These are phyloP conservation scores for Fusarium tanahbumbuense DNA, from an alignment of 2,329 filamentous ascomycete species.

Conservation along the genomic window DNA sequence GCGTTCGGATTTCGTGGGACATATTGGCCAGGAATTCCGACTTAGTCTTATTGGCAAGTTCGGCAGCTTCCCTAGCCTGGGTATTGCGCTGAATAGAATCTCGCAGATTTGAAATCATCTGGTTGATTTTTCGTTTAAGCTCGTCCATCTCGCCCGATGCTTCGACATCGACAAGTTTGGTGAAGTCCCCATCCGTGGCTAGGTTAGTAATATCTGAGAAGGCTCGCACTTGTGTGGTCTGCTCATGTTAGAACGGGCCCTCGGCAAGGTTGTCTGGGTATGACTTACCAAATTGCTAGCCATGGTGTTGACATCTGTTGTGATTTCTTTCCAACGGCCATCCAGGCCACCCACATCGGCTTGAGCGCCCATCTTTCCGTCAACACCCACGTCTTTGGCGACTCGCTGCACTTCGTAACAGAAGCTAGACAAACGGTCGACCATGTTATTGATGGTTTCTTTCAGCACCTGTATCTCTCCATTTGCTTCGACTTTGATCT, in stretches of 20 bases:
- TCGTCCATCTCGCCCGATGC: slow-evolving; percentile 99
- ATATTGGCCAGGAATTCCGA: slow-evolving; percentile 99
- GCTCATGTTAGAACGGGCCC: slow-evolving; percentile 41
- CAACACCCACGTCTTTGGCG: slow-evolving; percentile 94
- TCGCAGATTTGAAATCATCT: slow-evolving; percentile 96
- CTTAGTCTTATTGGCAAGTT: slow-evolving; percentile 97
- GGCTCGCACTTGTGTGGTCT: slow-evolving; percentile 96
- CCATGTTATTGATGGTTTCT: slow-evolving; percentile 99
- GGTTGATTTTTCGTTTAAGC: slow-evolving; percentile 98
- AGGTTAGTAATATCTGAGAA: slow-evolving; percentile 99
- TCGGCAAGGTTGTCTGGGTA: too few relatives aligned
- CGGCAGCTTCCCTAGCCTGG: slow-evolving; percentile 92
- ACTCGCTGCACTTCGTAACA: slow-evolving; percentile 96
- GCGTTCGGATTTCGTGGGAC: slow-evolving; percentile 98
- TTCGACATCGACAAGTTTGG: slow-evolving; percentile 94
- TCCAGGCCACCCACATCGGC: slow-evolving; percentile 93
- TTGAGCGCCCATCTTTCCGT: slow-evolving; percentile 98
- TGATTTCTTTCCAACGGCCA: slow-evolving; percentile 98
- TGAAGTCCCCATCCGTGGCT: slow-evolving; percentile 96
- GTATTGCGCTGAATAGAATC: slow-evolving; percentile 98
- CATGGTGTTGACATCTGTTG: slow-evolving; percentile 96
- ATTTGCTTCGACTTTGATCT: slow-evolving; percentile 94
- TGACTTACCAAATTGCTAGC: slow-evolving; percentile 69
- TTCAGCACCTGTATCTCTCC: slow-evolving; percentile 95
- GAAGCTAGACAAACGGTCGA: slow-evolving; percentile 93